phyloP scores from a whole-genome alignment of 2,329 filamentous ascomycete species.

The Trichoderma aggressivum region DNA sequence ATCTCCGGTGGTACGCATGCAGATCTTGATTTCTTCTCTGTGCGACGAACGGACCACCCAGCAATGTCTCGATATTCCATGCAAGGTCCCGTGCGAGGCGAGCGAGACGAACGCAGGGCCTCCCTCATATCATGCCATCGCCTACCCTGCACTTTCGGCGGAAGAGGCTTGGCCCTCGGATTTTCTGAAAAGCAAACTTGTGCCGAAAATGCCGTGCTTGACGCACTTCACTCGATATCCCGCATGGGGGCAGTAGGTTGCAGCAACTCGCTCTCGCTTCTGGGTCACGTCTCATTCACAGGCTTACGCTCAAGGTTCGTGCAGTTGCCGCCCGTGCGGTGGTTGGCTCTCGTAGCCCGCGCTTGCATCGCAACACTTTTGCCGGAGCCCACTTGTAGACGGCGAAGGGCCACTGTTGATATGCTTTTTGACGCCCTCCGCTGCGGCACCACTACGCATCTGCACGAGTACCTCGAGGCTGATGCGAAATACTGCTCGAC shows the following conservation, averaged over 20 bases:
- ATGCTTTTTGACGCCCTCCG: background rate
- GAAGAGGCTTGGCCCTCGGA: too few species aligned
- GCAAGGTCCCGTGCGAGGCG: constrained; percentile 15
- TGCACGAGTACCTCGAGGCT: background rate
- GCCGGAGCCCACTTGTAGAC: background rate
- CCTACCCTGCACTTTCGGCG: background rate
- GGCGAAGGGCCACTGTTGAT: background rate
- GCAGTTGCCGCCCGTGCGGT: background rate
- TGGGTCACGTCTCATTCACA: background rate
- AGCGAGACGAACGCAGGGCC: background rate
- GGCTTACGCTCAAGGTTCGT: background rate
- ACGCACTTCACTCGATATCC: background rate
- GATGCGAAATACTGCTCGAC: background rate
- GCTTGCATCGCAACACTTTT: background rate
- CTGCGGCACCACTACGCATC: background rate
- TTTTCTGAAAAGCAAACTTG: background rate
- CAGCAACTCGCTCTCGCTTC: background rate
- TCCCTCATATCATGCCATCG: background rate
- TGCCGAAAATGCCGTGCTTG: constrained; percentile 11
- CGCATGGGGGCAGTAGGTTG: background rate
- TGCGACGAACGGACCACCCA: background rate
- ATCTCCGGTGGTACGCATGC: background rate
- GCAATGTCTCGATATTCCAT: background rate
- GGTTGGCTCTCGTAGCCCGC: background rate
- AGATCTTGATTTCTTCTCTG: background rate